phyloP scores from a whole-genome alignment of 208 protist genomes.

The Trypanosoma lewisi region DNA sequence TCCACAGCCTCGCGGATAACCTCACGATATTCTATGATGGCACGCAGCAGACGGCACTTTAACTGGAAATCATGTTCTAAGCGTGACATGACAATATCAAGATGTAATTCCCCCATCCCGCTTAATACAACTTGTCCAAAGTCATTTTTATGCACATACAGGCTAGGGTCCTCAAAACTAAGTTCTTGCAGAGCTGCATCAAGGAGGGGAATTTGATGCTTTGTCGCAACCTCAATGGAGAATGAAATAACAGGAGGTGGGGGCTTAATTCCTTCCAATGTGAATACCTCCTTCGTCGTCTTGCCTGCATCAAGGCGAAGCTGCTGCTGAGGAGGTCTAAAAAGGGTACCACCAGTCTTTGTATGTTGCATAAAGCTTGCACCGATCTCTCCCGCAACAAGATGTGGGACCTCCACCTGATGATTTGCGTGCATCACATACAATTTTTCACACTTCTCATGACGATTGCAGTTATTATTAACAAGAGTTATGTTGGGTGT shows the following conservation, averaged over 20 bases:
- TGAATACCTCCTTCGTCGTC: slow-evolving; percentile 42
- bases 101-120: slow-evolving; percentile 96
- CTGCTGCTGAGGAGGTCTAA: slow-evolving; percentile 22
- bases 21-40: slow-evolving; percentile 88
- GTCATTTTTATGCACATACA: slow-evolving; percentile 84
- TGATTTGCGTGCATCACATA: slow-evolving; percentile 90
- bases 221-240: slow-evolving; percentile 89
- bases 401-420: slow-evolving; percentile 69
- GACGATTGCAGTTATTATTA: slow-evolving; percentile 61
- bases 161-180: slow-evolving; percentile 93
- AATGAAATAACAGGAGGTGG: slow-evolving; percentile 97
- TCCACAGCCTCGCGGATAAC: slow-evolving; percentile 28
- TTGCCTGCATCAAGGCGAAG: slow-evolving; percentile 3
- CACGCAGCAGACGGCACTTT: slow-evolving; percentile 80
- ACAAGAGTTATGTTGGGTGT: slow-evolving; percentile 53
- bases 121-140: slow-evolving; percentile 92
- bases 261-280: slow-evolving; percentile 84
- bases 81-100: slow-evolving; percentile 94
- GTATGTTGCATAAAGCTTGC: slow-evolving; percentile 68
- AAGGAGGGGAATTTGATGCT: slow-evolving; percentile 81
- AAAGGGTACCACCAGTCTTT: slow-evolving; percentile 82
- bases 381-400: slow-evolving; percentile 77
- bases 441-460: slow-evolving; percentile 69
- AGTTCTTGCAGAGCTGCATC: slow-evolving; percentile 92
- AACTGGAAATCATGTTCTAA: slow-evolving; percentile 92